phyloP scores from a whole-genome alignment of 768 basidiomycete genomes.

The Terana coerulea region DNA sequence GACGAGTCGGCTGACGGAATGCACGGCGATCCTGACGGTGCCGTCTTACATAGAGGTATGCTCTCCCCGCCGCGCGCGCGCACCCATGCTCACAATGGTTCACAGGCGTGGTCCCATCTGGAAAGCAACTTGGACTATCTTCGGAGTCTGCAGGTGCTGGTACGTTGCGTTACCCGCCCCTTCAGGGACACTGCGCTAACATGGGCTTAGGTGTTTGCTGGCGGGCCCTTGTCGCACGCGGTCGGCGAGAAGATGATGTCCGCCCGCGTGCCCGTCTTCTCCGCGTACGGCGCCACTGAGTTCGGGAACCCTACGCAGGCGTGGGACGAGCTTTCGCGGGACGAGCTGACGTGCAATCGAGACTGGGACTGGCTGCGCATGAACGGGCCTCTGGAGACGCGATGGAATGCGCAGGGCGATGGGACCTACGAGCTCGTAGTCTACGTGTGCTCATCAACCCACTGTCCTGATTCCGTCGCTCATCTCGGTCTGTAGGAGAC shows the following conservation, averaged over 20 bases:
- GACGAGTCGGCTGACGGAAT: slow-evolving; percentile 6
- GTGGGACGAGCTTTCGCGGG: not conserved
- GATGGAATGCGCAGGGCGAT: slow-evolving; percentile 15
- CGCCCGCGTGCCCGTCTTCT: slow-evolving; percentile 2
- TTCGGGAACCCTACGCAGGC: slow-evolving; percentile 1
- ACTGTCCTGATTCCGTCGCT: not conserved
- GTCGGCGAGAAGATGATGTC: not conserved
- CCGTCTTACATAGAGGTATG: slow-evolving; percentile 27
- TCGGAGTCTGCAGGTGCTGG: not conserved
- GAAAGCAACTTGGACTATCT: slow-evolving; percentile 3
- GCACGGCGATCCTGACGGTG: slow-evolving; percentile 16
- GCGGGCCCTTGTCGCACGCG: slow-evolving; percentile 4
- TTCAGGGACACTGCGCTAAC: not conserved
- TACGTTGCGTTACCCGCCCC: not conserved
- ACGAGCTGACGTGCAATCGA: not conserved
- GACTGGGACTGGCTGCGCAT: slow-evolving; percentile 19
- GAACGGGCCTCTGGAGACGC: not conserved
- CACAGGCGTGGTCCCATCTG: slow-evolving; percentile 10
- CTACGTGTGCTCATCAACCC: slow-evolving; percentile 3
- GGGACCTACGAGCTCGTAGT: slow-evolving; percentile 15
- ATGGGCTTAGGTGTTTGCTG: not conserved
- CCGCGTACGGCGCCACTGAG: slow-evolving; percentile 9
- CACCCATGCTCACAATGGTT: not conserved
- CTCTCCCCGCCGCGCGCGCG: not conserved
- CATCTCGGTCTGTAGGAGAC: slow-evolving; percentile 6